Conservation (phyloP, 2,329 filamentous ascomycete genomes). For the Pyrenochaeta sp. region DNA sequence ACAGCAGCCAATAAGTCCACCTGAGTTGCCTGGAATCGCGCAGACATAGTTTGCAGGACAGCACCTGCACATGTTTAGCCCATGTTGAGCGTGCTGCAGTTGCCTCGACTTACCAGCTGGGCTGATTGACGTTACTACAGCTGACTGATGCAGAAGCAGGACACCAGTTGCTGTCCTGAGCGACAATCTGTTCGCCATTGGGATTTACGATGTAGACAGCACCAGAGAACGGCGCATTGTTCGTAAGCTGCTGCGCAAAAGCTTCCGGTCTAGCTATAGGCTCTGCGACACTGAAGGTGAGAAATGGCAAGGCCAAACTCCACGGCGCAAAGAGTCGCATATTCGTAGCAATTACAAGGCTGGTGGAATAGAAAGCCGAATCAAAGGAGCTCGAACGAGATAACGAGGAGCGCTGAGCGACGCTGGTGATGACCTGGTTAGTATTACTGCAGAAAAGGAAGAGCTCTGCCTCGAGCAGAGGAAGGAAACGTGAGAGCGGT, state of each 20-base stretch:
- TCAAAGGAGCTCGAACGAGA: not conserved
- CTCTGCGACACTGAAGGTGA: conserved; percentile 27
- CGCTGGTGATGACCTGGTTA: conserved; percentile 13
- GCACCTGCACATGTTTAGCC: conserved; percentile 36
- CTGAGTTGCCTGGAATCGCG: conserved; percentile 38
- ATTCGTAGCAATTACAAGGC: conserved; percentile 4
- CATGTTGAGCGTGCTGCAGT: not conserved
- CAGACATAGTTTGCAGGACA: conserved; percentile 48
- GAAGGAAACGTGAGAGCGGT: conserved; percentile 13
- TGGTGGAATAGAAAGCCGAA: not conserved
- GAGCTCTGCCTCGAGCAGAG: conserved; percentile 10
- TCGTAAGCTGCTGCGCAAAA: conserved; percentile 37
- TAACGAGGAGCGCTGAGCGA: not conserved
- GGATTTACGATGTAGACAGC: conserved; percentile 50
- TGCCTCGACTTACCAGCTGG: conserved; percentile 51
- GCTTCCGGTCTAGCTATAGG: conserved; percentile 39
- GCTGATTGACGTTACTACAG: conserved; percentile 53
- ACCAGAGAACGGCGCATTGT: conserved; percentile 52
- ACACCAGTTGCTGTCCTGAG: conserved; percentile 45
- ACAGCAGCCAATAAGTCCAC: conserved; percentile 50
- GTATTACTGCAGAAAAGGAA: conserved; percentile 11
- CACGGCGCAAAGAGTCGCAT: conserved; percentile 28
- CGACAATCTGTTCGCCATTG: conserved; percentile 43
- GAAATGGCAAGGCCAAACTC: conserved; percentile 14
- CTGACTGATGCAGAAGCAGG: conserved; percentile 48